Percentiles rank a stretch among this genome's conserved stretches.
These are phyloP conservation scores for Filobasidium wieringae DNA, from an alignment of 768 basidiomycete genomes.

Conservation along the genomic window DNA sequence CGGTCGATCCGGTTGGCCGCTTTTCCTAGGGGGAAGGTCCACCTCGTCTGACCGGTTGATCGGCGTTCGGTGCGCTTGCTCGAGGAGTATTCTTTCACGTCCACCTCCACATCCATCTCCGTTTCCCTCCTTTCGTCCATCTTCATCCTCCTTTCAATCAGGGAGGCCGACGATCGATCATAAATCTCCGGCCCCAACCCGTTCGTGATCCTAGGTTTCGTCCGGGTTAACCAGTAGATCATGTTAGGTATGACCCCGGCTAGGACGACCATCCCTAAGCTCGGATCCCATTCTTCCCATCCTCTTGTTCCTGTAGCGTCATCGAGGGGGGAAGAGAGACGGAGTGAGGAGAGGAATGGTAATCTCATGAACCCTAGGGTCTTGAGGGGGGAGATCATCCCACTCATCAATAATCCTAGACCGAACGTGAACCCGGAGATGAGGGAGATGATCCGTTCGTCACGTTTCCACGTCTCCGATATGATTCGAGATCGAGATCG, in stretches of 20 bases:
- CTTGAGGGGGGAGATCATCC: slow-evolving; percentile 36
- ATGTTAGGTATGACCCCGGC: slow-evolving; percentile 36
- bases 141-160: too few species aligned
- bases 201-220: background rate
- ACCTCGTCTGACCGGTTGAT: background rate
- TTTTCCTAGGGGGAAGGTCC: background rate
- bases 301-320: background rate
- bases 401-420: slow-evolving; percentile 35
- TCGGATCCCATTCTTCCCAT: slow-evolving; percentile 32
- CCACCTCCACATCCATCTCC: too few species aligned
- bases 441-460: slow-evolving; percentile 18
- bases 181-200: background rate
- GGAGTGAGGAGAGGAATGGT: slow-evolving; percentile 20
- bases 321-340: background rate
- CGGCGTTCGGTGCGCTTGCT: background rate
- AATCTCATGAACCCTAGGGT: slow-evolving; percentile 30
- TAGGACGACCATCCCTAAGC: slow-evolving; percentile 36
- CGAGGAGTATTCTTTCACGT: too few species aligned
- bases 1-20: slow-evolving; percentile 8
- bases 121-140: too few species aligned
- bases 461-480: background rate
- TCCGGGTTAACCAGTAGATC: slow-evolving; percentile 19
- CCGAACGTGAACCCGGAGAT: slow-evolving; percentile 30
- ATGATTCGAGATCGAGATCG: too few species aligned
- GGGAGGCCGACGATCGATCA: too few species aligned